Evolutionary conservation across 2,329 filamentous ascomycete species (phyloP), one percentile per base, ranked within the genome.

Genomic region (Fusarium sambucinum): DNA sequence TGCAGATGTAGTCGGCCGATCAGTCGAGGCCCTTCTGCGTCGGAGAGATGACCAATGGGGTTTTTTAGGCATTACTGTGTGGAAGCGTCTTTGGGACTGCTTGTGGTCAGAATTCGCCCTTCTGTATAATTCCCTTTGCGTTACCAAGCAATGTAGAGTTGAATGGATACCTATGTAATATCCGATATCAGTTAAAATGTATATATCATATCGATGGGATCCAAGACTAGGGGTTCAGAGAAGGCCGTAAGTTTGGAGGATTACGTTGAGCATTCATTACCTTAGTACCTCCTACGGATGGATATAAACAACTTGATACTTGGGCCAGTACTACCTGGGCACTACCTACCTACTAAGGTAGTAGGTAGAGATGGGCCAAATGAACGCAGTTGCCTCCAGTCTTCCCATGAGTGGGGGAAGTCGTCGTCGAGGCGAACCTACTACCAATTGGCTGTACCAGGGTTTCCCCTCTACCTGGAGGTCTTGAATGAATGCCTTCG

Each of bases 1-100:
- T 23, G 42, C 12, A 30, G 19, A 29, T 25, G 27, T 27, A 33
- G 14, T 11, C 25, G 25, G 27, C 14, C 40, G 29, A 14, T 45
- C 48, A 17, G 35, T 47, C 14, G 55, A 55, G 19, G 48, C 46
- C 23, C 17, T 21, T 37, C 30, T 33, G 35, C 33, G 62, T 25
- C 45, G 50, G 7, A 69, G 27, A 29, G 57, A 66, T 32, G 61
- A 40, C 60, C 50, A 66, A 32, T 69, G 53, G 17, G 46, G 37
- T 35, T 59, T 46, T 7, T 40, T 33, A 19, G 61, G 23, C 56
- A 66, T 69, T 9, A 30, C 33, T 23, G 16, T 27, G 21, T 33
- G 21, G 35, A 25, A 16, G 33, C 21, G 35, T 19, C 29, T 5
- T 16, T 19, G n/a, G 33, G 17, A 21, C 23, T 40, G 7, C 17